Conservation (phyloP, 768 basidiomycete species). For the Dentipellis sp. region DNA sequence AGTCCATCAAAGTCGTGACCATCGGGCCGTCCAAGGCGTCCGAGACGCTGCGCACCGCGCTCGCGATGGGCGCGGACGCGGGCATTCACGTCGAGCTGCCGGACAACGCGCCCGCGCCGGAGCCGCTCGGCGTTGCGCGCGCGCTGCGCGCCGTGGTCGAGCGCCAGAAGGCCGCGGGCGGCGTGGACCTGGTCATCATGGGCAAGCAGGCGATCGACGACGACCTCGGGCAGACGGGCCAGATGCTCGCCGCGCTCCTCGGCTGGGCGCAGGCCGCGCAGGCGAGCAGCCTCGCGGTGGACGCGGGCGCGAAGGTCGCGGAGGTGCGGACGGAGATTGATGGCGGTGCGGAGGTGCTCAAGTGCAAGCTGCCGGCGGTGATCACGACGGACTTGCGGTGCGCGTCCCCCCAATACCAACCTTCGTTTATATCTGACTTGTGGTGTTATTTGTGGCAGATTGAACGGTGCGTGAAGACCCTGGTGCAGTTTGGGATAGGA, state of each 20-base stretch:
- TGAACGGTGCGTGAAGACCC: constrained; percentile 52
- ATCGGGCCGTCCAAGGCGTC: constrained; percentile 86
- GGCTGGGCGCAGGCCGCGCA: constrained; percentile 94
- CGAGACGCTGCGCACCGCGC: constrained; percentile 89
- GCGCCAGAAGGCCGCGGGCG: constrained; percentile 37
- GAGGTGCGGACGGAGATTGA: constrained; percentile 86
- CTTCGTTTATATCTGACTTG: neutral
- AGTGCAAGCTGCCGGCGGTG: constrained; percentile 71
- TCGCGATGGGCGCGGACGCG: constrained; percentile 96
- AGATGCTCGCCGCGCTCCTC: constrained; percentile 92
- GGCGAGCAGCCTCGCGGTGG: constrained; percentile 78
- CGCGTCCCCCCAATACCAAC: constrained; percentile 25
- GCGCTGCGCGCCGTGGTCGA: constrained; percentile 71
- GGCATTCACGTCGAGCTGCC: constrained; percentile 85
- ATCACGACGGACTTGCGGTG: constrained; percentile 91
- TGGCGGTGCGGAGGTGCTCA: constrained; percentile 82
- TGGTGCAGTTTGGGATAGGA: neutral
- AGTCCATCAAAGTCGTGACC: constrained; percentile 86
- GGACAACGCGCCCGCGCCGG: constrained; percentile 63
- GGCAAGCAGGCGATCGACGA: constrained; percentile 99
- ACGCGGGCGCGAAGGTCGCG: constrained; percentile 51
- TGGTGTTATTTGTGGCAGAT: constrained; percentile 25
- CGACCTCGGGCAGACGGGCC: constrained; percentile 90
- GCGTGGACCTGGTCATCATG: constrained; percentile 83
- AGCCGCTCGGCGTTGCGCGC: constrained; percentile 88